phyloP scores from a whole-genome alignment of 2,329 filamentous ascomycete genomes.

The Phialocephala sp. region DNA sequence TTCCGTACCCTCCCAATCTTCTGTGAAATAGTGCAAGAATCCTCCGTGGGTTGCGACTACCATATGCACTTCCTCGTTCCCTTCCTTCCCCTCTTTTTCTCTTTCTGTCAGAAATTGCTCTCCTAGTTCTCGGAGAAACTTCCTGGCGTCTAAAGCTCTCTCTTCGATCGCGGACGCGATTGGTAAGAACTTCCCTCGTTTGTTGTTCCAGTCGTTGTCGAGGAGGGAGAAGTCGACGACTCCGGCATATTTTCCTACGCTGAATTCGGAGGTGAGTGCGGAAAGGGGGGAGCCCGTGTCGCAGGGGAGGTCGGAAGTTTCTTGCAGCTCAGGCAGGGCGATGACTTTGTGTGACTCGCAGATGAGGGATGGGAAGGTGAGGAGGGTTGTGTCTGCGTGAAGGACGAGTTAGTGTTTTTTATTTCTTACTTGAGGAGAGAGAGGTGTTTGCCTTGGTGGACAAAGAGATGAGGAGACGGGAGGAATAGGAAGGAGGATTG shows the following conservation, averaged over 20 bases:
- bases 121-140: constrained; percentile 44
- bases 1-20: constrained; percentile 71
- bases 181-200: constrained; percentile 47
- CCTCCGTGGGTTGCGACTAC: constrained; percentile 83
- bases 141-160: constrained; percentile 61
- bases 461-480: constrained; percentile 67
- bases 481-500: constrained; percentile 67
- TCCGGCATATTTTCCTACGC: constrained; percentile 44
- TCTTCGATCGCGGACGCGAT: constrained; percentile 28
- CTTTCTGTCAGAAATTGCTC: neutral
- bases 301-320: constrained; percentile 75
- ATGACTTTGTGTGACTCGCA: constrained; percentile 51
- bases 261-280: constrained; percentile 66
- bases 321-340: constrained; percentile 78
- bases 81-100: neutral
- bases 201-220: constrained; percentile 72
- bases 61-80: constrained; percentile 63
- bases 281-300: constrained; percentile 70
- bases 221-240: constrained; percentile 62
- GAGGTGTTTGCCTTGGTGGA: too few relatives aligned
- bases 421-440: too few relatives aligned
- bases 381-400: constrained; percentile 65
- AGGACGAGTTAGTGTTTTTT: too few relatives aligned
- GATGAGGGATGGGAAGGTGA: constrained; percentile 67
- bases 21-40: constrained; percentile 82